Evolutionary conservation across 129 eudicot species (phyloP), one percentile per base, ranked within the genome.

Genomic region (Flaveria robusta): DNA sequence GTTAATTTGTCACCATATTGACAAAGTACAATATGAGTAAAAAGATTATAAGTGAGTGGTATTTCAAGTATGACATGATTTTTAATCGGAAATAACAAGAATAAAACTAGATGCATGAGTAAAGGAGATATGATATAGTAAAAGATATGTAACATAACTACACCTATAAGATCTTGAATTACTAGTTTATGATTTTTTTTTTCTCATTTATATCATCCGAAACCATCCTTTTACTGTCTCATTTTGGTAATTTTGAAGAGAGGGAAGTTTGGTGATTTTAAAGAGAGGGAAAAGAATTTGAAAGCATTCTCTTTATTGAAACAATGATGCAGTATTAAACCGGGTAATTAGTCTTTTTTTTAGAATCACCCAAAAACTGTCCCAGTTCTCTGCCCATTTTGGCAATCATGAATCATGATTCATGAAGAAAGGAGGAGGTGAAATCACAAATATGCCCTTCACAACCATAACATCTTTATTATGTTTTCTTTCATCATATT

Each of bases 231-330:
- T 60, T n/a, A 55, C 45, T 4, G 45, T 18, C 55, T 56, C 50
- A 29, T 31, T 50, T 75, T 45, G 24, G 49, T 62, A 74, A 62
- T 45, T 74, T 59, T 43, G 16, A 31, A 49, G 74, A 26, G 74
- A 41, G 66, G 68, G 75, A 77, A 65, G 37, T 66, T 75, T 45
- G 24, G 62, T 45, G 62, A 74, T 45, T 74, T 59, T 43, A 24
- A 31, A 50, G 74, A 26, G 74, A 41, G 73, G 74, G 75, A 77
- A 65, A 68, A 22, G 47, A 54, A 68, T 77, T 77, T 60, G 26
- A 77, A 77, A 76, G 55, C 37, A 39, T 51, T 4, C 74, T 50
- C 39, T 18, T 20, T 37, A 37, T 51, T 50, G 52, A 51, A 15
- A 7, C 55, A 74, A 74, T 74, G 45, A 74, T 74, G 79, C 29